Base-by-base conservation (phyloP, 2,329 filamentous ascomycete species). In the Cladosporium sp. region DNA sequence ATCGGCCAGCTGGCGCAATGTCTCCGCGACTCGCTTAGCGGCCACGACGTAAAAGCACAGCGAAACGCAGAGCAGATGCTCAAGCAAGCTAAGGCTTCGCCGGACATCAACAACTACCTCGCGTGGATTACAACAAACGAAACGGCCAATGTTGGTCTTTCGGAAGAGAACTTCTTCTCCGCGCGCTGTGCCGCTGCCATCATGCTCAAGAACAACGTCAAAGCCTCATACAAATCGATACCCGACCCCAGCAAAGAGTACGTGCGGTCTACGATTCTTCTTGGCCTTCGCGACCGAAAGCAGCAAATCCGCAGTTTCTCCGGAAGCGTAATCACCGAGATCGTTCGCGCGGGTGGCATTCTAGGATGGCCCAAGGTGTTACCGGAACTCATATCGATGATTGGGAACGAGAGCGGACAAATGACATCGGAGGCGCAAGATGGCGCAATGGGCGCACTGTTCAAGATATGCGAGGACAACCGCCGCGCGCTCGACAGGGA, bases 391-490 rank as follows among this genome's bases (percentile, higher is more conserved):
- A 73, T 97, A 59, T 78, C 82, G 52, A 78, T 95, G 70, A 82
- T 95, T 56, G 80, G 81, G 59, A 95, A 95, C 69, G 73, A 83
- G 52, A 50, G 37, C 9, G 48, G 48, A 18, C 77, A 75, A 43
- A 85, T 87, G 38, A 82, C 85, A 57, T 74, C 79, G 41, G 81
- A 88, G 65, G 84, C 86, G 10, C 90, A 96, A 67, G 92, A 98
- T 69, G 91, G 91, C 56, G 91, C 89, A 61, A 95, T 97, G 87
- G 83, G 87, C 45, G 91, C 93, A 44, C 77, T 98, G 70, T 77
- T 86, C 68, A 97, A 97, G 76, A 91, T 98, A 56, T 98, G 93
- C 72, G 93, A 98, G 72, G 93, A 98, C 72, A 96, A 95, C 73
- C 85, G 83, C 65, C 89, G 87, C 67, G 78, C 89, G 54, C 76